These are phyloP conservation scores for Tuber brumale DNA, from an alignment of 495 filamentous ascomycete genomes.

Conservation along the genomic window DNA sequence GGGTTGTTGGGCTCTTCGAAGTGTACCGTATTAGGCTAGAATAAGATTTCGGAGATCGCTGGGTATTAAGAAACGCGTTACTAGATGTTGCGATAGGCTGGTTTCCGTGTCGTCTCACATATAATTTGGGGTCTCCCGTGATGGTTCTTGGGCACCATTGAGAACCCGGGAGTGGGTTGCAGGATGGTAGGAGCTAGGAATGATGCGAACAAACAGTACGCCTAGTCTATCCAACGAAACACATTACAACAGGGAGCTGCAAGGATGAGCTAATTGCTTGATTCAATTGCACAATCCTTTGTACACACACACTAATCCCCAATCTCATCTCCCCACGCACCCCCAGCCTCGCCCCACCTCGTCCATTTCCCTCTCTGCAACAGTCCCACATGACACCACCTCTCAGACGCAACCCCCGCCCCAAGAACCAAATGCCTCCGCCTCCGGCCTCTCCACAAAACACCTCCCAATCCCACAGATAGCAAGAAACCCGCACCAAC, in stretches of 20 bases:
- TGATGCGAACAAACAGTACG: neutral
- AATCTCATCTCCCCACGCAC: slow-evolving; percentile 9
- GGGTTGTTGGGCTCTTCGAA: too few species aligned
- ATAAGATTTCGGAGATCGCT: too few species aligned
- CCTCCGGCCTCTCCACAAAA: slow-evolving; percentile 31
- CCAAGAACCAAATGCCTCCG: slow-evolving; percentile 26
- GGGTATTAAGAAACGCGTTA: too few species aligned
- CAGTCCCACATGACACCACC: slow-evolving; percentile 17
- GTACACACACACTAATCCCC: neutral
- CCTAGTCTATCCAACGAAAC: neutral
- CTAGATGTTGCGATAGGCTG: too few species aligned
- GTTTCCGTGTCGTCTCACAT: too few species aligned
- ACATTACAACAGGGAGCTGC: neutral
- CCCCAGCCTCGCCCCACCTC: slow-evolving; percentile 24
- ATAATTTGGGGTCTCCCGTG: too few species aligned
- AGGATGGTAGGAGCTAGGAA: neutral
- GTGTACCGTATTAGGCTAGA: too few species aligned
- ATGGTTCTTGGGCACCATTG: too few species aligned
- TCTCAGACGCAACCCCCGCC: slow-evolving; percentile 18
- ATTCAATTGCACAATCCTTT: neutral
- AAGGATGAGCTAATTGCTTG: neutral
- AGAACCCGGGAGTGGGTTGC: too few species aligned
- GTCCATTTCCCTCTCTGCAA: slow-evolving; percentile 21
- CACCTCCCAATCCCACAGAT: slow-evolving; percentile 23
- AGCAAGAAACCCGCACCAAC: slow-evolving; percentile 20